Percentiles rank a stretch among this genome's conserved stretches.
Conservation (phyloP, 1,284 basidiomycete species). For the Ustilago nuda region DNA sequence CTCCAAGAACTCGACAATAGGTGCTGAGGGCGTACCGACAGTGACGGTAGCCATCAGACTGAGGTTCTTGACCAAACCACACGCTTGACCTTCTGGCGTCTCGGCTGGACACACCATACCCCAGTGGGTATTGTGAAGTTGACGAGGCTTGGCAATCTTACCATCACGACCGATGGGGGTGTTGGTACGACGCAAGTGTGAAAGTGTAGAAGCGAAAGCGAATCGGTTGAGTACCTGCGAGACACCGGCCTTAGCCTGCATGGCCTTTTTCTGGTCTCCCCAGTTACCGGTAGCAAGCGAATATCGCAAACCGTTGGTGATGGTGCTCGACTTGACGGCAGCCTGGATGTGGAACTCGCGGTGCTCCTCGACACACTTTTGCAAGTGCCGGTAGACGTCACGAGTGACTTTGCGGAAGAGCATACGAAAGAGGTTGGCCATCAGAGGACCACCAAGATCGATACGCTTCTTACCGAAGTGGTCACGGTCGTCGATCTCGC, state of each 20-base stretch:
- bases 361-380: constrained; percentile 94
- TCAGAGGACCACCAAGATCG: constrained; percentile 92
- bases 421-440: constrained; percentile 97
- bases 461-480: constrained; percentile 99
- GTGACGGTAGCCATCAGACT: constrained; percentile 98
- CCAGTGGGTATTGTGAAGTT: constrained; percentile 99
- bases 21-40: constrained; percentile 93
- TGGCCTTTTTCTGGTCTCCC: constrained; percentile 97
- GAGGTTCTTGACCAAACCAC: constrained; percentile 98
- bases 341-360: constrained; percentile 93
- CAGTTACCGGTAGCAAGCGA: constrained; percentile 99
- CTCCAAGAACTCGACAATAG: constrained; percentile 97
- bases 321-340: constrained; percentile 92
- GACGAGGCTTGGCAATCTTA: constrained; percentile 99
- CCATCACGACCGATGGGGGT: constrained; percentile 98
- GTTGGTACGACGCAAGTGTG: constrained; percentile 96
- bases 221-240: constrained; percentile 99
- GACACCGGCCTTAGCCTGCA: constrained; percentile 95
- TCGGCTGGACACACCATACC: constrained; percentile 97
- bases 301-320: constrained; percentile 98
- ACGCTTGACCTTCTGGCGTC: constrained; percentile 98
- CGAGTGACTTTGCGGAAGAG: constrained; percentile 96
- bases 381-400: constrained; percentile 95
- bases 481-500: constrained; percentile 98
- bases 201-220: constrained; percentile 97